These are phyloP conservation scores for Vigna mungo DNA, from an alignment of 306 rosid genomes.

Conservation along the genomic window DNA sequence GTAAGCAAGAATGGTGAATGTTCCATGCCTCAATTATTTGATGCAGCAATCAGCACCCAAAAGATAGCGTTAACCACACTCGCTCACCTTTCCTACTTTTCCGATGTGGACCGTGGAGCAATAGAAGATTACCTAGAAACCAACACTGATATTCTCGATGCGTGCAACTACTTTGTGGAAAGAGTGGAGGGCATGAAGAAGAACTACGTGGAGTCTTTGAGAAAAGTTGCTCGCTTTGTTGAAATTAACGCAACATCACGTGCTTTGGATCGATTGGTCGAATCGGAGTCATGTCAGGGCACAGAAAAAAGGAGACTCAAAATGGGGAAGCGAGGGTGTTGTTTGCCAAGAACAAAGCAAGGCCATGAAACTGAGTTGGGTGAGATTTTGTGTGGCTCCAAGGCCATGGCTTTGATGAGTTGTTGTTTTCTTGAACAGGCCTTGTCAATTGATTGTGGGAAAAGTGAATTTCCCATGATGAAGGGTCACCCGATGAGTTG, in stretches of 20 bases:
- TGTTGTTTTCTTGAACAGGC: slow-evolving; percentile 46
- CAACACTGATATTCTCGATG: slow-evolving; percentile 46
- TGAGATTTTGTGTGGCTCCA: slow-evolving; percentile 51
- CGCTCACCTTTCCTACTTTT: slow-evolving; percentile 9
- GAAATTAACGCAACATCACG: slow-evolving; percentile 28
- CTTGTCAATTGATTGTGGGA: slow-evolving; percentile 43
- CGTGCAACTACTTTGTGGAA: slow-evolving; percentile 46
- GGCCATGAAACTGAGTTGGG: slow-evolving; percentile 38
- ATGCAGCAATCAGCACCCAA: slow-evolving; percentile 52
- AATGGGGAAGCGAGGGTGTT: slow-evolving; percentile 19
- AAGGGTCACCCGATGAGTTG: slow-evolving; percentile 25
- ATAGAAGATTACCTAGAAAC: slow-evolving; percentile 46
- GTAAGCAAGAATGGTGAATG: neutral
- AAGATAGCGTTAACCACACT: slow-evolving; percentile 42
- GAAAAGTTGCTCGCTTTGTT: slow-evolving; percentile 34
- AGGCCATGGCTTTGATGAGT: slow-evolving; percentile 43
- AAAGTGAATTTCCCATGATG: neutral
- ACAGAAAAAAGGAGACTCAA: slow-evolving; percentile 30
- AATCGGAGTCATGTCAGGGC: slow-evolving; percentile 28
- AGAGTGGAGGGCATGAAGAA: slow-evolving; percentile 37
- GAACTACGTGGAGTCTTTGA: slow-evolving; percentile 35
- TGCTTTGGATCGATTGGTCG: slow-evolving; percentile 9
- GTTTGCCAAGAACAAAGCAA: slow-evolving; percentile 30
- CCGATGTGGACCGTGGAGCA: slow-evolving; percentile 26
- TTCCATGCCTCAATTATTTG: slow-evolving; percentile 39